These are phyloP conservation scores for Ambrosiella xylebori DNA, from an alignment of 2,329 filamentous ascomycete species.

Conservation along the genomic window DNA sequence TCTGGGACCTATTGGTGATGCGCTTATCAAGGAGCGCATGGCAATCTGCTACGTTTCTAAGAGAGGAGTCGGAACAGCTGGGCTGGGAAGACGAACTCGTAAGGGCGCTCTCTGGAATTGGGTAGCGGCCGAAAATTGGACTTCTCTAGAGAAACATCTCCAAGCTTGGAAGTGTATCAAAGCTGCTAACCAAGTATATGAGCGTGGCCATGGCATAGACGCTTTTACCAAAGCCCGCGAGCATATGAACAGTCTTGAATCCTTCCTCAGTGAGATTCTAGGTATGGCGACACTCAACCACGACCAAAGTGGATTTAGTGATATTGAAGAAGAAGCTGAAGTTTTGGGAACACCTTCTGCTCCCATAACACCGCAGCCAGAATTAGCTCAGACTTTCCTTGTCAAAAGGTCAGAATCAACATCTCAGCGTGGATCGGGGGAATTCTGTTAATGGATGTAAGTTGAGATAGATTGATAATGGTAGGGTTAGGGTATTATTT, in stretches of 20 bases:
- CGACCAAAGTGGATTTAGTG: not conserved
- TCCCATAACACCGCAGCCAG: not conserved
- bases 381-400: not conserved
- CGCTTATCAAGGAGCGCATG: slow-evolving; percentile 70
- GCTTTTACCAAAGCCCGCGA: slow-evolving; percentile 6
- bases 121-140: slow-evolving; percentile 70
- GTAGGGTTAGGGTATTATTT: too few species aligned
- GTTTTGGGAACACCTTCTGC: not conserved
- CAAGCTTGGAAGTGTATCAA: slow-evolving; percentile 66
- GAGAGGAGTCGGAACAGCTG: slow-evolving; percentile 44
- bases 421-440: too few species aligned
- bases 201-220: slow-evolving; percentile 2
- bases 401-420: too few species aligned
- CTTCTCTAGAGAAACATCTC: slow-evolving; percentile 55
- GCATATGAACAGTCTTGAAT: slow-evolving; percentile 8
- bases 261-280: slow-evolving; percentile 6
- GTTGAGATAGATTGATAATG: too few species aligned
- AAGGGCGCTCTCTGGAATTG: slow-evolving; percentile 86
- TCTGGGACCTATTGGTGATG: slow-evolving; percentile 57
- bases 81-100: slow-evolving; percentile 54
- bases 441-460: too few species aligned
- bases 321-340: slow-evolving; percentile 10
- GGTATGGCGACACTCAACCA: slow-evolving; percentile 1
- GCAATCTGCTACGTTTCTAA: slow-evolving; percentile 69
- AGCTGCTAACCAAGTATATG: slow-evolving; percentile 17